A percentile compares a stretch with the other conserved stretches of the same genome.
Evolutionary conservation across 257 asterid species (phyloP).

Genomic region (Apocynum venetum): DNA sequence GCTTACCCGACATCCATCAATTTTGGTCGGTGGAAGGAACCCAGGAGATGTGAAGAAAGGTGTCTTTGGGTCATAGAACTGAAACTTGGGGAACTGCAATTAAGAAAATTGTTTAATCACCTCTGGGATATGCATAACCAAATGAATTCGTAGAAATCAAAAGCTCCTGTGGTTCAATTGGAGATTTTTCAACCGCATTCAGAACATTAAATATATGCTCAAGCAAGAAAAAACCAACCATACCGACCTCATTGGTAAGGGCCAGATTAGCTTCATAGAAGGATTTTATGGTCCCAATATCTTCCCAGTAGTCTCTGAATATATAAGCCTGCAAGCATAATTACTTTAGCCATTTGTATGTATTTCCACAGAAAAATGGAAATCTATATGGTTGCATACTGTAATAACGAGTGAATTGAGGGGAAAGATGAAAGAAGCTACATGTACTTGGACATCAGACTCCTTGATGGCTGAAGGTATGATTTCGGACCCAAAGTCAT

Average conservation of each 20-base stretch:
- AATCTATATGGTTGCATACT: neutral
- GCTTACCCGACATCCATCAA: constrained; percentile 74
- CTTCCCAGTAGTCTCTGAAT: constrained; percentile 98
- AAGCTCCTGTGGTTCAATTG: neutral
- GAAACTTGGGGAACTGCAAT: constrained; percentile 68
- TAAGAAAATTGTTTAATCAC: constrained; percentile 9
- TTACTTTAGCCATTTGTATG: neutral
- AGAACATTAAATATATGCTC: neutral
- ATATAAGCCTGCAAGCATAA: constrained; percentile 59
- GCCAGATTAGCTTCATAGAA: constrained; percentile 90
- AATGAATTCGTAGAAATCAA: neutral
- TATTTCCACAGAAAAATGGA: neutral
- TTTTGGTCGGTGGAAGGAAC: constrained; percentile 91
- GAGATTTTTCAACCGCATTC: neutral
- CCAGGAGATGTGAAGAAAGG: constrained; percentile 96
- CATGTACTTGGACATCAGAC: constrained; percentile 60
- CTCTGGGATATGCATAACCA: neutral
- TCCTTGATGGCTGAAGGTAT: constrained; percentile 81
- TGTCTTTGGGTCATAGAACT: constrained; percentile 86
- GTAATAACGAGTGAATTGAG: neutral
- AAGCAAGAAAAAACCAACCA: neutral
- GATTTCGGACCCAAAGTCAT: constrained; percentile 94
- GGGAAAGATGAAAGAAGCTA: neutral
- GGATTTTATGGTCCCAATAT: constrained; percentile 80
- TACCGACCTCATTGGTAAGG: constrained; percentile 68